A percentile compares a stretch with the other conserved stretches of the same genome.
phyloP scores from a whole-genome alignment of 1,284 basidiomycete species.

The Xerocomus minutiporus region DNA sequence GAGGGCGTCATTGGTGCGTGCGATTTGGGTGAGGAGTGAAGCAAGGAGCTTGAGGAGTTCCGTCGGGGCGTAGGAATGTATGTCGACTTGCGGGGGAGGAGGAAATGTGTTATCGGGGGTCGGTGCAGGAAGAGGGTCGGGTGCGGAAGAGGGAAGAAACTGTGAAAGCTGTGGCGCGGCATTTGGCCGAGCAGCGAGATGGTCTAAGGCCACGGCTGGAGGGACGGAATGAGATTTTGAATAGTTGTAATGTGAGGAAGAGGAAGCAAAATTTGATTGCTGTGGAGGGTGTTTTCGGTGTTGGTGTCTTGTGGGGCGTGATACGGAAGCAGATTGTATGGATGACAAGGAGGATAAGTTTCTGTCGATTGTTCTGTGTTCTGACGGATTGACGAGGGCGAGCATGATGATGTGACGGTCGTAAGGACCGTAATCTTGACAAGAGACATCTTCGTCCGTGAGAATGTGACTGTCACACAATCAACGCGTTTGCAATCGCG shows the following conservation, averaged over 20 bases:
- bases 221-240: conserved; percentile 14
- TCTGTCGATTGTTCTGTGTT: conserved; percentile 28
- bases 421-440: conserved; percentile 14
- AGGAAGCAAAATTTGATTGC: conserved; percentile 20
- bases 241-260: conserved; percentile 4
- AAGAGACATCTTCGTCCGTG: conserved; percentile 14
- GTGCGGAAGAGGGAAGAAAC: background rate
- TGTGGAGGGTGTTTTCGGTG: conserved; percentile 27
- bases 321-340: conserved; percentile 14
- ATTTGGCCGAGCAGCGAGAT: conserved; percentile 10
- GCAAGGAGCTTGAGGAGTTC: conserved; percentile 88
- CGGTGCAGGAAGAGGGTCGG: conserved; percentile 4
- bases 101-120: conserved; percentile 15
- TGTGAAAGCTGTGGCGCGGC: conserved; percentile 13
- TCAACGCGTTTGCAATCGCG: background rate
- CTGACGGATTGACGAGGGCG: conserved; percentile 38
- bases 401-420: conserved; percentile 33
- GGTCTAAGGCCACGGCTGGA: conserved; percentile 25
- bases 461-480: conserved; percentile 23
- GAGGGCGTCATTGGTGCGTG: conserved; percentile 76
- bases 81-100: conserved; percentile 42
- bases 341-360: conserved; percentile 22
- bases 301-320: conserved; percentile 14
- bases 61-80: conserved; percentile 59
- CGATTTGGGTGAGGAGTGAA: conserved; percentile 85